Evolutionary conservation across 2,329 filamentous ascomycete species (phyloP), one percentile per base, ranked within the genome.

Genomic region (Diaporthe citri): DNA sequence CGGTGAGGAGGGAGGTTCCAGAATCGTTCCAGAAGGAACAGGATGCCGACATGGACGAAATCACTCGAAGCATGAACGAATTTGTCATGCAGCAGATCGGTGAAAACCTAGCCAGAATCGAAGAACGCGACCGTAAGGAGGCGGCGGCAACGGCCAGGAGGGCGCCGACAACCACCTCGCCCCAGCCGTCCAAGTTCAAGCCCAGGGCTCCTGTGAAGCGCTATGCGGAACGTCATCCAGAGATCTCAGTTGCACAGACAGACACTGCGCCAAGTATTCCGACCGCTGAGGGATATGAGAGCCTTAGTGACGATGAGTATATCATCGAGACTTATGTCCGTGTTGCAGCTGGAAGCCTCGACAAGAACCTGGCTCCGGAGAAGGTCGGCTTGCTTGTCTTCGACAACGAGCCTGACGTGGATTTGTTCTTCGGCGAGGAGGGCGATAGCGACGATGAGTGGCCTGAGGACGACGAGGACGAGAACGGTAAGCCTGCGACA

Each of bases 251-350:
- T 51, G 73, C 77, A 48, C 36, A 60, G 22, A 72, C 77, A 28
- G 77, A 76, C 41, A 55, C 59, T 62, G 72, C 73, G 7, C 64
- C 73, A 31, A 75, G 59, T 22, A 66, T 76, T 10, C 75, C 60
- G 17, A 76, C 72, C 15, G 59, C 76, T 57, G 60, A 60, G 12
- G 67, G 46, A 28, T 82, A 83, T 48, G 78, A 77, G 20, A 85
- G 84, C 48, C 81, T 81, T 67, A 80, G 81, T 74, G 89, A 90
- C 25, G 86, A 87, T 4, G 90, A 92, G 71, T 93, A 92, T 83
- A 85, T 93, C 39, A 88, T 91, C 57, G 91, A 93, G 75, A 92
- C 91, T 55, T 93, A 93, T 78, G 86, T 92, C 71, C 90, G 91
- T 48, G 86, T 93, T 25, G 89, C 90, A 2, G 88, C 86, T 3